Evolutionary conservation across 2,329 filamentous ascomycete genomes (phyloP), one percentile per base, ranked within the genome.

Genomic region (Fonsecaea pugnacius): DNA sequence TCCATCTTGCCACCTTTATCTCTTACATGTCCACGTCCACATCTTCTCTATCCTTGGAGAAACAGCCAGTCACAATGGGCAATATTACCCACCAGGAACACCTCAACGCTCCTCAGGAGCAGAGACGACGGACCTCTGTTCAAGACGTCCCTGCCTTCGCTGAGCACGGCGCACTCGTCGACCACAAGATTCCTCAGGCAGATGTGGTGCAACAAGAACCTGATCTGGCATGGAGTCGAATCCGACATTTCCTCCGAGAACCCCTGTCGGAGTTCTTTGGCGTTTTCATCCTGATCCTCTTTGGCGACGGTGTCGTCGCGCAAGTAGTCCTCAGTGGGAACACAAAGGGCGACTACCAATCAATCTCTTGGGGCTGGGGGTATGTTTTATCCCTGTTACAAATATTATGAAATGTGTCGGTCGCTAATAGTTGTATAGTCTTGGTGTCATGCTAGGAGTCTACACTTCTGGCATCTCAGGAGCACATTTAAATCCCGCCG

Each of bases 241-340:
- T 86, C 32, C 80, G 87, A 50, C 75, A 79, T 21, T 70, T 75
- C 32, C 77, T 84, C 40, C 81, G 83, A 64, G 87, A 89, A 67
- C 83, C 83, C 1, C 85, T 90, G 68, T 85, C 86, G 1, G 87
- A 91, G 69, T 90, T 90, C 76, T 83, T 88, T 56, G 88, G 87
- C 7, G 88, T 85, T 12, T 87, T 91, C 78, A 82, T 89, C 60
- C 75, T 91, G 67, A 79, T 91, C 64, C 76, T 91, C 46, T 91
- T 91, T 70, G 89, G 89, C 3, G 85, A 91, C 66, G 88, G 87
- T n/a, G 85, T 86, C 60, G 86, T 91, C 21, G 89, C 89, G 2
- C 89, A 91, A 74, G 88, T 90, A 0, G 77, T 86, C 0, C 80
- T 91, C 12, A 87, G 85, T 64, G 68, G 73, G 48, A 73, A 70